A percentile compares a stretch with the other conserved stretches of the same genome.
Conservation (phyloP, 2,329 filamentous ascomycete species). For the Sodiomyces alkalinus region DNA sequence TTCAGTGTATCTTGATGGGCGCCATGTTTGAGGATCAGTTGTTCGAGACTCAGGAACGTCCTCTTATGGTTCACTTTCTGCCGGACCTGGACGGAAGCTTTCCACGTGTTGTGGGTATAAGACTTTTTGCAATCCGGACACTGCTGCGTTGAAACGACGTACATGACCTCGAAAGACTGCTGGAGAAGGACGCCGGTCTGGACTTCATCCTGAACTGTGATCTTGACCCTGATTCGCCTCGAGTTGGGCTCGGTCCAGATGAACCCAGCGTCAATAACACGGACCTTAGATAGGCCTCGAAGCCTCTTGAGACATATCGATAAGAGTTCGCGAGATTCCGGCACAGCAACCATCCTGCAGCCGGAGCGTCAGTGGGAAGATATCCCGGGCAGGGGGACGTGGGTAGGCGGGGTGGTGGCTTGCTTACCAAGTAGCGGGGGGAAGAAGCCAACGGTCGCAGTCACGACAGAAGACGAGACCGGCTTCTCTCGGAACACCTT, state of each 20-base stretch:
- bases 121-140: slow-evolving; percentile 92
- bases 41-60: slow-evolving; percentile 58
- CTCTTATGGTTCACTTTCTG: slow-evolving; percentile 97
- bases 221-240: slow-evolving; percentile 79
- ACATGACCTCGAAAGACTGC: slow-evolving; percentile 91
- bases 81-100: slow-evolving; percentile 82
- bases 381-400: too few relatives aligned
- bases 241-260: slow-evolving; percentile 99
- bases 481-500: slow-evolving; percentile 81
- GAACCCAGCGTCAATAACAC: slow-evolving; percentile 91
- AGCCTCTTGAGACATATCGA: slow-evolving; percentile 84
- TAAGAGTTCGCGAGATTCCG: slow-evolving; percentile 82
- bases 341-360: slow-evolving; percentile 68
- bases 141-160: slow-evolving; percentile 79
- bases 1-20: slow-evolving; percentile 92
- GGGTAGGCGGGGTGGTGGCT: too few relatives aligned
- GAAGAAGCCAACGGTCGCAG: slow-evolving; percentile 86
- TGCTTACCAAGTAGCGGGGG: slow-evolving; percentile 43
- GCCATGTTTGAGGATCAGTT: slow-evolving; percentile 86
- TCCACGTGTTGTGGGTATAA: slow-evolving; percentile 92
- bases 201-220: slow-evolving; percentile 69
- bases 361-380: too few relatives aligned
- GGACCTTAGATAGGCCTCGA: slow-evolving; percentile 70
- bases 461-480: slow-evolving; percentile 84
- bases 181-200: slow-evolving; percentile 57